These are phyloP conservation scores for Parafenestella ontariensis DNA, from an alignment of 2,329 filamentous ascomycete genomes.

Conservation along the genomic window DNA sequence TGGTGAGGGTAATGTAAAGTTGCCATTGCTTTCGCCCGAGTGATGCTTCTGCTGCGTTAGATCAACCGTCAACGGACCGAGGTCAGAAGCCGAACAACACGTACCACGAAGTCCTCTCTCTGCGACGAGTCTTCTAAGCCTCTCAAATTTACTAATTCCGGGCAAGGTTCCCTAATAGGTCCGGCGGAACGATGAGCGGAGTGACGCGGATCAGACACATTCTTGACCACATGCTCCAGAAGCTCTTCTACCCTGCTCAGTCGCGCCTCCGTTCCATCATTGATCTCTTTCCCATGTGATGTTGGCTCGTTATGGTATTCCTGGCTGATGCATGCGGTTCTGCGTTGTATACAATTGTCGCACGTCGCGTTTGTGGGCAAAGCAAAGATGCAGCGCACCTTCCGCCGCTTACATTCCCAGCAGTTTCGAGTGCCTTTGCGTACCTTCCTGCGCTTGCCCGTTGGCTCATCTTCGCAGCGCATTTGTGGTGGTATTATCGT, in stretches of 20 bases:
- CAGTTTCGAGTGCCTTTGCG: conserved; percentile 50
- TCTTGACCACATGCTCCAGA: background rate
- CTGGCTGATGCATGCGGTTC: conserved; percentile 30
- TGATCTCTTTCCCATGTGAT: conserved; percentile 5
- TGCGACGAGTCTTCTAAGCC: too few relatives aligned
- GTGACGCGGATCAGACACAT: background rate
- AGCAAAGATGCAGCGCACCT: conserved; percentile 29
- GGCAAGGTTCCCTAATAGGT: too few relatives aligned
- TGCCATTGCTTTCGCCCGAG: background rate
- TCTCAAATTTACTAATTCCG: too few relatives aligned
- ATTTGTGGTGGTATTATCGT: too few relatives aligned
- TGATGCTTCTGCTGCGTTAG: background rate
- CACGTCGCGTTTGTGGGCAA: conserved; percentile 13
- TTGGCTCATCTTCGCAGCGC: too few relatives aligned
- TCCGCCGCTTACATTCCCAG: conserved; percentile 47
- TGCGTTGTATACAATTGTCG: conserved; percentile 20
- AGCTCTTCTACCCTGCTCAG: background rate
- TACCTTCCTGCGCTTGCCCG: conserved; percentile 40
- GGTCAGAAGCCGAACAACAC: too few relatives aligned
- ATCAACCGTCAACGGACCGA: too few relatives aligned
- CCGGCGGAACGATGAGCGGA: too few relatives aligned
- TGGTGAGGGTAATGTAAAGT: background rate
- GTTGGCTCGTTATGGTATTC: conserved; percentile 17
- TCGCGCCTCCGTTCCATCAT: conserved; percentile 6
- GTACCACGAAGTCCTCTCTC: too few relatives aligned